A percentile compares a stretch with the other conserved stretches of the same genome.
These are phyloP conservation scores for Skeletonema grethae DNA, from an alignment of 108 stramenopile genomes.

Conservation along the genomic window DNA sequence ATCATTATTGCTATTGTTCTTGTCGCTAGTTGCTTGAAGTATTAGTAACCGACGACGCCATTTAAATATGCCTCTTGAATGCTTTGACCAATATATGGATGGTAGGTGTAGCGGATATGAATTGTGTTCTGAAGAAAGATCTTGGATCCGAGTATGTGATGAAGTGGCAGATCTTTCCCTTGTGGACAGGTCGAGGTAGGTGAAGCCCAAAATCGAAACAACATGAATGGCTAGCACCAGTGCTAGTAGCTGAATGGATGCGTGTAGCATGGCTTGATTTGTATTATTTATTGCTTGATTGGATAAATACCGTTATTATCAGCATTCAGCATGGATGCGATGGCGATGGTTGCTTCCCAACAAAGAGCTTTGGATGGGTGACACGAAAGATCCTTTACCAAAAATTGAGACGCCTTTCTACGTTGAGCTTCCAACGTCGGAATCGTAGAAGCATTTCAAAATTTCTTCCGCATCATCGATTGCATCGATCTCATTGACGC, in stretches of 20 bases:
- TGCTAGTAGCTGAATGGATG: not conserved
- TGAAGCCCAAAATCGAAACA: not conserved
- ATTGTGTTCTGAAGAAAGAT: not conserved
- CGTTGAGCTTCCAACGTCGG: no score
- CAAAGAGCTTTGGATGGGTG: no score
- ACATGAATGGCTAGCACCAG: not conserved
- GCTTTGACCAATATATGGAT: conserved; percentile 22
- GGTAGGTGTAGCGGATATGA: not conserved
- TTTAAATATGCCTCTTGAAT: not conserved
- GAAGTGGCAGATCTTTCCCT: not conserved
- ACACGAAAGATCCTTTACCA: no score
- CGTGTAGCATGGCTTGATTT: not conserved
- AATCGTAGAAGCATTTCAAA: no score
- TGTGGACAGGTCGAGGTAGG: not conserved
- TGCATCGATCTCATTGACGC: no score
- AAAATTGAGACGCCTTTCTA: no score
- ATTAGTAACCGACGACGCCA: conserved; percentile 4
- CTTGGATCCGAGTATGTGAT: not conserved
- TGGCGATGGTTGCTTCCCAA: no score
- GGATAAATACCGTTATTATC: no score
- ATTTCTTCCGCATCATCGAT: no score
- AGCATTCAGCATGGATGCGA: no score
- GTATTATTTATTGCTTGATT: not conserved
- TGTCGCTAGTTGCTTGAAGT: conserved; percentile 5
- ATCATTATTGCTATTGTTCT: conserved; percentile 6